phyloP scores from a whole-genome alignment of 2,329 filamentous ascomycete genomes.

The Ambrosiella xylebori region DNA sequence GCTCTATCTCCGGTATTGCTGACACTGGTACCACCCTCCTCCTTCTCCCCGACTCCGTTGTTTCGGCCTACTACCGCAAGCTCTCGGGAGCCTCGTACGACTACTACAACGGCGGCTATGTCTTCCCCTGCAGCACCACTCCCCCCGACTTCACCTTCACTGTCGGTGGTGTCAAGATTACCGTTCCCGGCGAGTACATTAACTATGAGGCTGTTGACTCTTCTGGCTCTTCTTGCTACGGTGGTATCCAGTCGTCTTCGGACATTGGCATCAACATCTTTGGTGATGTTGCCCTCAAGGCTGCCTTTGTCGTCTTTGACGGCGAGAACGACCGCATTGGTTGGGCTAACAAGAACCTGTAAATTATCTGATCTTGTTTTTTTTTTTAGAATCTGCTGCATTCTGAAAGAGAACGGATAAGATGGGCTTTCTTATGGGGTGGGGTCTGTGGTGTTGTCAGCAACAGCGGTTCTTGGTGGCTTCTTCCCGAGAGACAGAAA shows the following conservation, averaged over 20 bases:
- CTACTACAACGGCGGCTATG: slow-evolving; percentile 26
- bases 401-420: too few relatives aligned
- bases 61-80: slow-evolving; percentile 30
- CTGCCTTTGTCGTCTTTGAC: slow-evolving; percentile 42
- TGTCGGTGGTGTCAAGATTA: slow-evolving; percentile 42
- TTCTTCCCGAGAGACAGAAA: background rate
- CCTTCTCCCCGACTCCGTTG: slow-evolving; percentile 36
- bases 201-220: slow-evolving; percentile 31
- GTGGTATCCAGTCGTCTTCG: slow-evolving; percentile 38
- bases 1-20: slow-evolving; percentile 20
- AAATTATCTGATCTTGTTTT: background rate
- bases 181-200: slow-evolving; percentile 34
- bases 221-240: slow-evolving; percentile 42
- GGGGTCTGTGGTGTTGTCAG: background rate
- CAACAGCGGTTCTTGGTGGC: background rate
- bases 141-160: slow-evolving; percentile 35
- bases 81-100: slow-evolving; percentile 27
- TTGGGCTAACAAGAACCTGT: slow-evolving; percentile 5
- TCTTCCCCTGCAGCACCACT: slow-evolving; percentile 28
- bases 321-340: slow-evolving; percentile 25
- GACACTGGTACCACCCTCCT: slow-evolving; percentile 49
- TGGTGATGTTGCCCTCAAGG: slow-evolving; percentile 45
- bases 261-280: slow-evolving; percentile 41
- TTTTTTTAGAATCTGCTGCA: background rate
- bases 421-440: too few relatives aligned